A percentile compares a stretch with the other conserved stretches of the same genome.
Conservation (phyloP, 31 red algal genomes). For the Bonnemaisonia californica region DNA sequence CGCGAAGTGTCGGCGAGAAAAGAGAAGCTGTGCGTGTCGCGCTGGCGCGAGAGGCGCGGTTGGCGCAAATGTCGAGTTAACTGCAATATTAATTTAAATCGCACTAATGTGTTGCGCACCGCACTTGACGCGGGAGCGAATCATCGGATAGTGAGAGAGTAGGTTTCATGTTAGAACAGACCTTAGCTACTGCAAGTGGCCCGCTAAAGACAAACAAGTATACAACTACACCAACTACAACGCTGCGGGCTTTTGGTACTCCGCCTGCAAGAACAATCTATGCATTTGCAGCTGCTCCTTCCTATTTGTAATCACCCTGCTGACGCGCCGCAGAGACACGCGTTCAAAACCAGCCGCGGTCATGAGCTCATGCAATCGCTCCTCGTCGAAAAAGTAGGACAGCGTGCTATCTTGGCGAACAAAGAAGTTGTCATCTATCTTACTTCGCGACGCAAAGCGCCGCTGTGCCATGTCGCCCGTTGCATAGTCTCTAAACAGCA, state of each 20-base stretch:
- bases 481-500: constrained; percentile 89
- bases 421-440: constrained; percentile 58
- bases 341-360: constrained; percentile 30
- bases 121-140: background rate
- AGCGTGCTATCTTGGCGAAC: constrained; percentile 49
- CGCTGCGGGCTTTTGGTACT: constrained; percentile 26
- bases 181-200: too few relatives aligned
- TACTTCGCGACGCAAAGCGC: constrained; percentile 52
- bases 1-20: too few relatives aligned
- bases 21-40: too few relatives aligned
- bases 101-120: background rate
- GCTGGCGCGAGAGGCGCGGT: too few relatives aligned
- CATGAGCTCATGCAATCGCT: constrained; percentile 4
- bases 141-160: too few relatives aligned
- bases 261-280: constrained; percentile 49
- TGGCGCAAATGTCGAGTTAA: too few relatives aligned
- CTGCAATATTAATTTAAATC: background rate
- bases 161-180: too few relatives aligned
- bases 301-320: constrained; percentile 25
- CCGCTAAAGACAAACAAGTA: background rate
- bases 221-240: background rate
- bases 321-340: constrained; percentile 23
- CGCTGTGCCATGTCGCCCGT: constrained; percentile 81
- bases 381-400: constrained; percentile 56
- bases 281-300: constrained; percentile 41